Base-by-base conservation (phyloP, 2,329 filamentous ascomycete genomes). In the Aspergillus phoenicis region DNA sequence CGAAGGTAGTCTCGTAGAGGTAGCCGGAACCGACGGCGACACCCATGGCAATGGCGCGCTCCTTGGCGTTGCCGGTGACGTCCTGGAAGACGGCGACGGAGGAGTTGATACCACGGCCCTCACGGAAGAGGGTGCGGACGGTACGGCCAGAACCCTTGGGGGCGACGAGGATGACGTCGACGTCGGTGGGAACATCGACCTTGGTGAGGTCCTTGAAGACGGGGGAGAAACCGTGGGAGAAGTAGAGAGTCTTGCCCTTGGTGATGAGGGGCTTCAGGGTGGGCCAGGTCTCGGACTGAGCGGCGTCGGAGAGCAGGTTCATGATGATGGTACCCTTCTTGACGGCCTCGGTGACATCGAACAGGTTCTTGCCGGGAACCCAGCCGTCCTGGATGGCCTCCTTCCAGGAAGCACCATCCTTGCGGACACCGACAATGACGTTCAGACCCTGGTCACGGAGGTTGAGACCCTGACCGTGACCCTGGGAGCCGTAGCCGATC, bases 181-280 rank as follows among this genome's bases (percentile, higher is more conserved):
- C 91, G 83, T 98, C 91, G 70, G 80, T 87, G 82, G 95, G 95
- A 66, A 97, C 91, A 66, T 99, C 95, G 78, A 99, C 95, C 83
- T 97, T 96, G 87, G 95, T 99, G 78, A 95, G 89, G 81, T 97
- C 90, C 87, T 97, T 97, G 91, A 99, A 99, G 82, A 99, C 93
- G 78, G 95, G 95, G 66, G 95, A 98, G 91, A 99, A 99, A 77
- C 95, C 95, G 88, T 99, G 95, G 72, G 95, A 98, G 88, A 99
- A 99, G 90, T 99, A 99, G 73, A 99, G 91, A 64, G 95, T 99
- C 94, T 99, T 99, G 85, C 92, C 95, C 91, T 98, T 94, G 82
- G 90, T 93, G 76, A 99, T 85, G 84, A 96, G 91, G 77, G 95
- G 95, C 90, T 97, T 98, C 83, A 99, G 95, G 73, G 88, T 85